Evolutionary conservation across 148 eudicot species (phyloP).

Genomic region (Amaranthus hypochondriacus): DNA sequence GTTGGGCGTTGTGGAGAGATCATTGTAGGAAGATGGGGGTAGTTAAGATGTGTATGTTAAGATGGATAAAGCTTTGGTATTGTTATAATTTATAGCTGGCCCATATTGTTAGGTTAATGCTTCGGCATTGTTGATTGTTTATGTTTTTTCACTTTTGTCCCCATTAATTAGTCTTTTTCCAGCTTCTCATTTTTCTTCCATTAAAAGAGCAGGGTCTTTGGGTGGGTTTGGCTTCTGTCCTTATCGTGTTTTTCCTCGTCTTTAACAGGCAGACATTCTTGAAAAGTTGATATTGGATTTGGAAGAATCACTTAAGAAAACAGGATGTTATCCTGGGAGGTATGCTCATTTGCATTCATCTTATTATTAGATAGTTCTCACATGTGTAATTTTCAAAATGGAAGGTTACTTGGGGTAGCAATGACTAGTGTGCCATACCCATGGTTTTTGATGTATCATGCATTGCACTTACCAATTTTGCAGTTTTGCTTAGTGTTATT

Average conservation of each 20-base stretch:
- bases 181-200: background rate
- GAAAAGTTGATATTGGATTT: constrained; percentile 69
- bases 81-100: background rate
- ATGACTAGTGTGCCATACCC: background rate
- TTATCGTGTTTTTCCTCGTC: background rate
- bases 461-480: background rate
- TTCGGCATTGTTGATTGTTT: background rate
- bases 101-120: too few relatives aligned
- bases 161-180: background rate
- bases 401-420: background rate
- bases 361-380: constrained; percentile 1
- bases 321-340: constrained; percentile 87
- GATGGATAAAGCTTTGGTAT: background rate
- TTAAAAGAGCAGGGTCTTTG: background rate
- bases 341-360: constrained; percentile 22
- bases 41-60: background rate
- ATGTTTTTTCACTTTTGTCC: background rate
- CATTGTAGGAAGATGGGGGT: too few relatives aligned
- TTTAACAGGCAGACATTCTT: constrained; percentile 74
- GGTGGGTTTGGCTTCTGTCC: background rate
- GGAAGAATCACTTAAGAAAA: constrained; percentile 61
- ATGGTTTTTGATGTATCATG: background rate
- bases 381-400: background rate
- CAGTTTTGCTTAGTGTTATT: too few relatives aligned
- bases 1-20: too few relatives aligned